phyloP scores from a whole-genome alignment of 805 yeast species.

The Cyberlindnera maclurae region DNA sequence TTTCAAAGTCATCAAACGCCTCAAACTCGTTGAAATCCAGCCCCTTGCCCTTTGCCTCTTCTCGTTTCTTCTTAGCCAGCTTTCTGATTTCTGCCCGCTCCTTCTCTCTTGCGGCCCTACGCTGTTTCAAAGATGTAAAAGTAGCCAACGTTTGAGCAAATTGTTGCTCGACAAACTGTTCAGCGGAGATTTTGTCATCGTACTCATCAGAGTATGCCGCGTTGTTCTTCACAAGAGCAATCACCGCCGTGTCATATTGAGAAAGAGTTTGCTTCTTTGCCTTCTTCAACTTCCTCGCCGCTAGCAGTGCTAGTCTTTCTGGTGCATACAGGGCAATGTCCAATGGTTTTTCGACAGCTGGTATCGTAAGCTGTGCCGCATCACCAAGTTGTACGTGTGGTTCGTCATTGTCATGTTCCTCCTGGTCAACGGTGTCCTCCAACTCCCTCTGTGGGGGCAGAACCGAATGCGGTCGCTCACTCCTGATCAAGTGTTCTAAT shows the following conservation, averaged over 20 bases:
- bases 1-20: slow-evolving; percentile 25
- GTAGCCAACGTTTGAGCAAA: slow-evolving; percentile 25
- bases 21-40: slow-evolving; percentile 7
- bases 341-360: slow-evolving; percentile 27
- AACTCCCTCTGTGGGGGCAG: too few species aligned
- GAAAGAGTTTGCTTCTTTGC: not conserved
- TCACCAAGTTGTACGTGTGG: not conserved
- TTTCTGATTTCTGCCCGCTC: slow-evolving; percentile 14
- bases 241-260: slow-evolving; percentile 1
- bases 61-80: slow-evolving; percentile 9
- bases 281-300: slow-evolving; percentile 5
- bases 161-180: slow-evolving; percentile 26
- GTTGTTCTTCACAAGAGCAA: slow-evolving; percentile 4
- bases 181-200: slow-evolving; percentile 6
- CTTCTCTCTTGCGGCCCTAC: slow-evolving; percentile 25
- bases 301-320: slow-evolving; percentile 31
- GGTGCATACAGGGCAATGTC: slow-evolving; percentile 54
- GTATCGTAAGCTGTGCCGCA: slow-evolving; percentile 4
- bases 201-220: slow-evolving; percentile 11
- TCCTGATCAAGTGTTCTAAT: slow-evolving; percentile 44
- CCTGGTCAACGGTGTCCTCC: too few species aligned
- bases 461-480: too few species aligned
- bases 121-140: slow-evolving; percentile 27
- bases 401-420: not conserved
- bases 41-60: slow-evolving; percentile 3